Evolutionary conservation across 106 monocot genomes (phyloP).

Genomic region (Dendrobium nobile): DNA sequence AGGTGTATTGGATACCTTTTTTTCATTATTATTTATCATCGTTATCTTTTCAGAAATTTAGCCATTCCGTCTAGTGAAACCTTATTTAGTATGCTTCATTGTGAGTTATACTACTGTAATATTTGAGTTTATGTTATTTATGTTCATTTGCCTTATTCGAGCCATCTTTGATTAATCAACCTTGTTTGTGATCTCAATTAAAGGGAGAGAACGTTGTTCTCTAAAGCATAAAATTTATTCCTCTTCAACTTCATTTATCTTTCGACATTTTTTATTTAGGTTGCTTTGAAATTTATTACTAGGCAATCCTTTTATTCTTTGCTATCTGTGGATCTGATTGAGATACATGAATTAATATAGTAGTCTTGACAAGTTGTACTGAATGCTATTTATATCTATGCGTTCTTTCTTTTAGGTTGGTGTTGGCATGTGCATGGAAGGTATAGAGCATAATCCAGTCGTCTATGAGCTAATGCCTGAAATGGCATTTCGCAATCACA

Average conservation of each 20-base stretch:
- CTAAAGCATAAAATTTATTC: background rate
- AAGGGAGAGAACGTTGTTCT: background rate
- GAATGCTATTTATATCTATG: background rate
- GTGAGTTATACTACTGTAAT: background rate
- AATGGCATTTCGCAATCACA: conserved; percentile 81
- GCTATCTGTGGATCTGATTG: background rate
- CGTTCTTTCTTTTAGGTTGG: conserved; percentile 56
- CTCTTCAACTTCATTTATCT: background rate
- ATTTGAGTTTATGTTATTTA: background rate
- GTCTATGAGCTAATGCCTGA: conserved; percentile 98
- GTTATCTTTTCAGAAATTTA: background rate
- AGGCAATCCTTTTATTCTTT: background rate
- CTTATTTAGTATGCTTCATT: background rate
- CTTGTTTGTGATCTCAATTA: background rate
- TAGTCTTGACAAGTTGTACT: background rate
- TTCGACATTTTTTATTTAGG: background rate
- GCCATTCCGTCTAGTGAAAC: background rate
- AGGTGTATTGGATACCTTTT: background rate
- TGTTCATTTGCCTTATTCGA: background rate
- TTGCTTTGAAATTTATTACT: background rate
- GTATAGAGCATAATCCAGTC: conserved; percentile 96
- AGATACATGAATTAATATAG: background rate
- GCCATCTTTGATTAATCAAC: background rate
- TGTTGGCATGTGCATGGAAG: conserved; percentile 99
- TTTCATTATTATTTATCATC: background rate